Conservation (phyloP, 345 rosid genomes). For the Carallia pectinifolia region DNA sequence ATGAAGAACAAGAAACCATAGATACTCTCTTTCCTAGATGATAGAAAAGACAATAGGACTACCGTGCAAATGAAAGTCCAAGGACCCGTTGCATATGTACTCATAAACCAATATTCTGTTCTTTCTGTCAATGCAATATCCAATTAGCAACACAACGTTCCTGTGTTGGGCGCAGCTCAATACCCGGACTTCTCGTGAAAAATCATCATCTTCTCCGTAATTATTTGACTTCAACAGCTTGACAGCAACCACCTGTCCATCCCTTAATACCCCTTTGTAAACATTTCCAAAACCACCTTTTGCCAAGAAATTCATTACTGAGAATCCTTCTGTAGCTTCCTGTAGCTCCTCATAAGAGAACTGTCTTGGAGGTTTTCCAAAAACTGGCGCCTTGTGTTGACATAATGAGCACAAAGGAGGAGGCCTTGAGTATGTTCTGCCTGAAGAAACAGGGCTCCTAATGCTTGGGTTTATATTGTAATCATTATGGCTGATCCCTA, state of each 20-base stretch:
- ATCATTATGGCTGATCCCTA: conserved; percentile 29
- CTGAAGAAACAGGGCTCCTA: conserved; percentile 44
- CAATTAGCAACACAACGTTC: conserved; percentile 66
- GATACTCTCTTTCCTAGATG: neutral
- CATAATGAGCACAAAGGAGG: conserved; percentile 78
- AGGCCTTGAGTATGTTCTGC: conserved; percentile 58
- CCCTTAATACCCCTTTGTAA: conserved; percentile 52
- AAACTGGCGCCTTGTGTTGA: conserved; percentile 61
- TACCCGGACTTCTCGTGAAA: conserved; percentile 64
- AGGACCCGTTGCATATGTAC: conserved; percentile 70
- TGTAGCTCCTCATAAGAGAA: conserved; percentile 55
- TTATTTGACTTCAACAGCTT: conserved; percentile 49
- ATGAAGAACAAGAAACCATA: neutral
- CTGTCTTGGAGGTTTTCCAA: conserved; percentile 64
- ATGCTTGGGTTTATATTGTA: conserved; percentile 31
- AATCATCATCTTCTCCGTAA: conserved; percentile 61
- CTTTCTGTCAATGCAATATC: conserved; percentile 54
- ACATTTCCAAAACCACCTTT: conserved; percentile 64
- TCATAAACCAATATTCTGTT: conserved; percentile 62
- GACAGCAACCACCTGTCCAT: conserved; percentile 68
- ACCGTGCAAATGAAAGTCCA: conserved; percentile 73
- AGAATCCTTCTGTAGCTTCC: conserved; percentile 64
- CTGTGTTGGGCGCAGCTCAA: conserved; percentile 79
- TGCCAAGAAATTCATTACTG: conserved; percentile 55
- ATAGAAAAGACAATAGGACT: conserved; percentile 7